phyloP scores from a whole-genome alignment of 306 rosid species.

The Trifolium fragiferum region DNA sequence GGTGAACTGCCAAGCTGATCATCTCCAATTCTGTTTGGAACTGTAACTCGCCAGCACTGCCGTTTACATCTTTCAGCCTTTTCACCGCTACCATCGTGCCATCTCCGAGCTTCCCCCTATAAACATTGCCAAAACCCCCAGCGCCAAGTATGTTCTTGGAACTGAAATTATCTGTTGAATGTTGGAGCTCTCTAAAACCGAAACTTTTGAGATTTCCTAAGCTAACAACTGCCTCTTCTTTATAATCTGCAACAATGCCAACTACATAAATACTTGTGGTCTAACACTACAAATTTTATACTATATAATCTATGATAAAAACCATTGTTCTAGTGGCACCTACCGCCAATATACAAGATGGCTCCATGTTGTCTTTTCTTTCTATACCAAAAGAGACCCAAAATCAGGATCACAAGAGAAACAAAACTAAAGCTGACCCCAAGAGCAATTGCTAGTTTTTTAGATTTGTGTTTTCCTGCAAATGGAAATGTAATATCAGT shows the following conservation, averaged over 20 bases:
- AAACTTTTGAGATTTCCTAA: conserved; percentile 87
- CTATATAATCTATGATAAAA: conserved; percentile 5
- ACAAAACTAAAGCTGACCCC: conserved; percentile 77
- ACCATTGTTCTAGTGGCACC: conserved; percentile 35
- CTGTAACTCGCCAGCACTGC: conserved; percentile 90
- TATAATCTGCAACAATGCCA: conserved; percentile 56
- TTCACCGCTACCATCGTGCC: conserved; percentile 91
- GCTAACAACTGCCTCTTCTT: conserved; percentile 78
- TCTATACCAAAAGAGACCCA: conserved; percentile 68
- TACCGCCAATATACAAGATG: conserved; percentile 73
- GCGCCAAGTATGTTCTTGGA: conserved; percentile 89
- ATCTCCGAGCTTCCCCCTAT: conserved; percentile 82
- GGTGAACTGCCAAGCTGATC: conserved; percentile 97
- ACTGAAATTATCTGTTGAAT: conserved; percentile 79
- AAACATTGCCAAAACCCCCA: conserved; percentile 97
- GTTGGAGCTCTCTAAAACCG: conserved; percentile 85
- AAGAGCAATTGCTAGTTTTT: conserved; percentile 75
- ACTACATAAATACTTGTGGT: neutral
- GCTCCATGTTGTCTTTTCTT: conserved; percentile 63
- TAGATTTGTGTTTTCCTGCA: conserved; percentile 68
- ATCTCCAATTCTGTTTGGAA: conserved; percentile 93
- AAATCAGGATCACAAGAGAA: conserved; percentile 54
- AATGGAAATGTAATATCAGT: neutral
- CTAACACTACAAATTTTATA: conserved; percentile 8
- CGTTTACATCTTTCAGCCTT: conserved; percentile 87